Base-by-base conservation (phyloP, 148 eudicot genomes). In the Arbutus unedo region DNA sequence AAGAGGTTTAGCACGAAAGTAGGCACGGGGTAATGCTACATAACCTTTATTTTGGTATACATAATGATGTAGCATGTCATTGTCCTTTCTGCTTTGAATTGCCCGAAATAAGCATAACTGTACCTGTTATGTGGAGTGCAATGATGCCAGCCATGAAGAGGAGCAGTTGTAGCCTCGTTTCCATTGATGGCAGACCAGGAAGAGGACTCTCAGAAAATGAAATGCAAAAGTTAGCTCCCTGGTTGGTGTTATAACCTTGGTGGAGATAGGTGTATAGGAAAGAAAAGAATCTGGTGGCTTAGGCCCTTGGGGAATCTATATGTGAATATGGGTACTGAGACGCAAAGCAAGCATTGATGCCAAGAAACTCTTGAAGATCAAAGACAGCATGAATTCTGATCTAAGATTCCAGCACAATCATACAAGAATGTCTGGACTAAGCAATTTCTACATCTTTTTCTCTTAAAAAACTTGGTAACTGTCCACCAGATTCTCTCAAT, bases 121-220 rank as follows among this genome's bases (percentile, higher is more conserved):
- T 77, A 83, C 85, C 85, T 79, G 82, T 59, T 72, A 83, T 83
- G 45, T 83, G 82, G 56, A 83, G 82, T 18, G 78, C 78, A 72
- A 83, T 83, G 78, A 83, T 47, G 78, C 49, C 23, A 18, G 82
- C 81, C 85, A 79, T 83, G 78, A 83, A 79, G 67, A 78, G 78
- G 67, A 78, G 78, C 19, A 83, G 55, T 38, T 48, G 25, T 49
- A 8, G 73, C 82, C 70, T 71, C 85, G 72, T 83, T 18, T 68
- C 23, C 53, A 41, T 77, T 45, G 15, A 54, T 15, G 38, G 47
- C 5, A 15, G 75, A 50, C 14, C n/a, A 14, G 72, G 44, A 67
- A 18, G 74, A 70, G 21, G 47, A 38, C 14, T 74, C 9, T 0
- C 53, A 38, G 68, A 54, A 73, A 48, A 47, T 79, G 72, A 18